Conservation (phyloP, 106 monocot genomes). For the Vanilla planifolia region DNA sequence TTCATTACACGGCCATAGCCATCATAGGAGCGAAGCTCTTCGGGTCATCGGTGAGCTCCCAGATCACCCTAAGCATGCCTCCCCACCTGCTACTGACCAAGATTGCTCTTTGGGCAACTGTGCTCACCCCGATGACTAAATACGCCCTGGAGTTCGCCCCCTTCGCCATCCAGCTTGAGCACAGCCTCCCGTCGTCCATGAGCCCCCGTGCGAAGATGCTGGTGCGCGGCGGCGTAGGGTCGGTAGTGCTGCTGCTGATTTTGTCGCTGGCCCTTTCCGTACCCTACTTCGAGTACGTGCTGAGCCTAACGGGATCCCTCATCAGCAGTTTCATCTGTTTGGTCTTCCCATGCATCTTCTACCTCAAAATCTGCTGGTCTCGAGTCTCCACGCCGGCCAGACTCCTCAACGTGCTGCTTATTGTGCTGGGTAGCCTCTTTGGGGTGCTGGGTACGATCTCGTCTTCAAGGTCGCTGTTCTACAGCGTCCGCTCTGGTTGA, state of each 20-base stretch:
- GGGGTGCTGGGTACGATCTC: constrained; percentile 53
- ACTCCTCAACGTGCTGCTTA: constrained; percentile 31
- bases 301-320: constrained; percentile 73
- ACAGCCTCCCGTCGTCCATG: constrained; percentile 40
- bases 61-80: constrained; percentile 84
- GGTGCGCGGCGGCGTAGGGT: constrained; percentile 44
- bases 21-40: constrained; percentile 75
- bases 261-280: constrained; percentile 44
- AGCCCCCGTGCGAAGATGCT: constrained; percentile 23
- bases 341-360: constrained; percentile 65
- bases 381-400: constrained; percentile 16
- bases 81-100: constrained; percentile 44
- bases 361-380: constrained; percentile 63
- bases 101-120: constrained; percentile 70
- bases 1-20: constrained; percentile 50
- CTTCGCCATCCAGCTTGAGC: constrained; percentile 64
- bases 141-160: constrained; percentile 84
- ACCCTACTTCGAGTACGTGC: constrained; percentile 70
- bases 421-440: constrained; percentile 29
- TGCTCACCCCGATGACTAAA: constrained; percentile 82
- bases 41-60: constrained; percentile 54
- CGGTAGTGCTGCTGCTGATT: constrained; percentile 38
- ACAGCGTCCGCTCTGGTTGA: constrained; percentile 37
- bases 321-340: constrained; percentile 54
- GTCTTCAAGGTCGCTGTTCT: constrained; percentile 45